These are phyloP conservation scores for Coemansia asiatica DNA, from an alignment of 192 early-diverging fungal genomes.

Conservation along the genomic window DNA sequence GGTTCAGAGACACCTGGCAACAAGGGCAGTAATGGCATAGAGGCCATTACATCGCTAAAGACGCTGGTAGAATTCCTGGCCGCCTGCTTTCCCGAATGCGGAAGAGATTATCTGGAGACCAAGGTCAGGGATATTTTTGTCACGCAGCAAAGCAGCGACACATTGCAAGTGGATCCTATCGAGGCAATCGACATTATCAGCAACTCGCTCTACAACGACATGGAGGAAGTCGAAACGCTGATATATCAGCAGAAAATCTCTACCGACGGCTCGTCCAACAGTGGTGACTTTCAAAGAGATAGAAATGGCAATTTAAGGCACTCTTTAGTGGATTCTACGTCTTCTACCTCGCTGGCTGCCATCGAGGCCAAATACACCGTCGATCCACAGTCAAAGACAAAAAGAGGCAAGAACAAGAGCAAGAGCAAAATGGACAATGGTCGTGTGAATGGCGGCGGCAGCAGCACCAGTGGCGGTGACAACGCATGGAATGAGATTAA, in stretches of 20 bases:
- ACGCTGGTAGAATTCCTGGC: slow-evolving; percentile 31
- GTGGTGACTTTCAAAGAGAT: not conserved
- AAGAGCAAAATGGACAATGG: slow-evolving; percentile 16
- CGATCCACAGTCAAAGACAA: slow-evolving; percentile 2
- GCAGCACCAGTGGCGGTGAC: not conserved
- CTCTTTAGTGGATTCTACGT: not conserved
- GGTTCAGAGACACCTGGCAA: not conserved
- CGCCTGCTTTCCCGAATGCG: slow-evolving; percentile 51
- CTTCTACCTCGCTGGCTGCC: slow-evolving; percentile 14
- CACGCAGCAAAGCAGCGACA: not conserved
- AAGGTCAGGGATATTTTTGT: slow-evolving; percentile 27
- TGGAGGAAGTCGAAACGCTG: slow-evolving; percentile 31
- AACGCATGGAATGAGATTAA: slow-evolving; percentile 48
- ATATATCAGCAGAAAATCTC: slow-evolving; percentile 14
- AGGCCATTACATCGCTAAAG: slow-evolving; percentile 34
- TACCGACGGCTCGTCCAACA: not conserved
- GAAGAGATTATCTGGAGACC: slow-evolving; percentile 32
- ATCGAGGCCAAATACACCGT: slow-evolving; percentile 40
- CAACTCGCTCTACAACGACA: slow-evolving; percentile 47
- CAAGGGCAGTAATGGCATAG: not conserved
- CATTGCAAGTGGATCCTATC: slow-evolving; percentile 39
- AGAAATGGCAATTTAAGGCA: not conserved
- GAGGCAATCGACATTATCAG: slow-evolving; percentile 49
- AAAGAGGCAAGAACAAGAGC: not conserved
- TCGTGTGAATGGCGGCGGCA: not conserved